Evolutionary conservation across 1,284 basidiomycete genomes (phyloP).

Genomic region (Trichosporon sp.): DNA sequence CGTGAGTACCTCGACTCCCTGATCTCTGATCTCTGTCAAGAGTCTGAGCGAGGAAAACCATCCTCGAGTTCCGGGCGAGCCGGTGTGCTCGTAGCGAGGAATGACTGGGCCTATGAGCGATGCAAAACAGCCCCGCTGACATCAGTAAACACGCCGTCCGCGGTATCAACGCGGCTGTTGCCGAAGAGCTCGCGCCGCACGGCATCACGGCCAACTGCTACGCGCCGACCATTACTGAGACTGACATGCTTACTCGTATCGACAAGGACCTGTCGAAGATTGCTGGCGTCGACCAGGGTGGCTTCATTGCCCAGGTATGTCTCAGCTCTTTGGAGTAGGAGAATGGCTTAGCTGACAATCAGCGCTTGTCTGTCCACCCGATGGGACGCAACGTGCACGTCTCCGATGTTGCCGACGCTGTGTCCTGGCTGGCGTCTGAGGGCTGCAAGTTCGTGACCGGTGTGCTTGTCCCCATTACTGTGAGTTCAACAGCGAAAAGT

Average conservation of each 20-base stretch:
- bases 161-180: conserved; percentile 47
- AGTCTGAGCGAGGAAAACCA: no score
- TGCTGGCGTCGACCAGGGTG: conserved; percentile 4
- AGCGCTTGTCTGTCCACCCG: background rate
- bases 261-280: conserved; percentile 14
- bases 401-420: background rate
- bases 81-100: no score
- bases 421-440: background rate
- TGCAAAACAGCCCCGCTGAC: conserved; percentile 12
- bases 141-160: conserved; percentile 51
- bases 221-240: conserved; percentile 50
- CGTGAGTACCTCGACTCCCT: background rate
- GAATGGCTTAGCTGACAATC: background rate
- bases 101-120: no score
- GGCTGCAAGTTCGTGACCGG: background rate
- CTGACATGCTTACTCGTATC: conserved; percentile 42
- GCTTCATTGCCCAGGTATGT: background rate
- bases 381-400: background rate
- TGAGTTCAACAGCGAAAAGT: background rate
- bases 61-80: no score
- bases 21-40: background rate
- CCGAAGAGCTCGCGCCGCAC: conserved; percentile 49
- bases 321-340: background rate
- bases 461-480: conserved; percentile 1
- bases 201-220: conserved; percentile 56